These are phyloP conservation scores for Colletotrichum incanum DNA, from an alignment of 2,329 filamentous ascomycete genomes.

Conservation along the genomic window DNA sequence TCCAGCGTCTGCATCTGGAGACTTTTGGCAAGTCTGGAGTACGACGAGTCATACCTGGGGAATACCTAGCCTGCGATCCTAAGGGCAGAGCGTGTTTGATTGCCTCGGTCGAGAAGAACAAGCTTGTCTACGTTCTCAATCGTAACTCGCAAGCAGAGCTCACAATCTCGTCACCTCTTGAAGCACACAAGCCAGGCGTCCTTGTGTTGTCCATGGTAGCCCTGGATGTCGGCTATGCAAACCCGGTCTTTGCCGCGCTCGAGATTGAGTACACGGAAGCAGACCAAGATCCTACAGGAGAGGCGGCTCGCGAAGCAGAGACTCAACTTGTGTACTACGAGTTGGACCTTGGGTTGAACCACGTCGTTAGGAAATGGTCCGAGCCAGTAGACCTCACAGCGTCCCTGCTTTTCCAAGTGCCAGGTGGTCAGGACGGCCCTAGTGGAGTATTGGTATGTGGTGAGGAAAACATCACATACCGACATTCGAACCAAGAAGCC, in stretches of 20 bases:
- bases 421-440: constrained; percentile 92
- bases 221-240: constrained; percentile 95
- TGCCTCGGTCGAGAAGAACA: constrained; percentile 97
- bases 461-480: constrained; percentile 94
- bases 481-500: constrained; percentile 94
- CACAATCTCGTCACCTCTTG: constrained; percentile 95
- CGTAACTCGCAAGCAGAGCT: constrained; percentile 94
- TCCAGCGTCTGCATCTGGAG: constrained; percentile 92
- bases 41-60: constrained; percentile 92
- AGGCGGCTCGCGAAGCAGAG: constrained; percentile 85
- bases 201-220: constrained; percentile 90
- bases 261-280: constrained; percentile 94
- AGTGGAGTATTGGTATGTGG: constrained; percentile 96
- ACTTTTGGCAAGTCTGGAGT: constrained; percentile 98
- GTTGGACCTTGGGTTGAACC: constrained; percentile 95
- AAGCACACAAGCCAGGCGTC: constrained; percentile 94
- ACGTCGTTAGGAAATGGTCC: constrained; percentile 97
- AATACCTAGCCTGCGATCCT: constrained; percentile 95
- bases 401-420: constrained; percentile 93
- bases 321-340: constrained; percentile 98
- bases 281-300: constrained; percentile 91
- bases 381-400: constrained; percentile 93
- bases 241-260: constrained; percentile 94
- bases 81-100: constrained; percentile 96
- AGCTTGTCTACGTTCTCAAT: constrained; percentile 98